Conservation (phyloP, 139 green algal species). For the Bryopsis sp. region DNA sequence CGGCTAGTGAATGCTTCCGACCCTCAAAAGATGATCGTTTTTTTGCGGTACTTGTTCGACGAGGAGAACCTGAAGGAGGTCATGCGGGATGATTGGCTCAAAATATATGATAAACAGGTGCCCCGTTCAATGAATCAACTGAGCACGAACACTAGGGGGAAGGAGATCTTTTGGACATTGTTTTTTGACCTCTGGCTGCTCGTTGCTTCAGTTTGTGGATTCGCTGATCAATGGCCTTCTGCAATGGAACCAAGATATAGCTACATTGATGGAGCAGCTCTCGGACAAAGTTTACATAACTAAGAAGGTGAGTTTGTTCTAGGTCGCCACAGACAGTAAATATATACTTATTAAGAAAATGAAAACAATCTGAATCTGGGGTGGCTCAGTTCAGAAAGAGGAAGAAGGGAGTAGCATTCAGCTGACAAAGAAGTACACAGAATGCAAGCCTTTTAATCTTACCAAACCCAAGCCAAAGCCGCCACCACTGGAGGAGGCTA, state of each 20-base stretch:
- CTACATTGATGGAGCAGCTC: neutral
- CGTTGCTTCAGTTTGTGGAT: neutral
- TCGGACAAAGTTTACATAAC: neutral
- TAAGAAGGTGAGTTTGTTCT: slow-evolving; percentile 4
- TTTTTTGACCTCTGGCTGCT: too few species aligned
- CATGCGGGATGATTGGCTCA: slow-evolving; percentile 63
- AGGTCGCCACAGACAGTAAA: too few species aligned
- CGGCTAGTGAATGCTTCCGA: slow-evolving; percentile 47
- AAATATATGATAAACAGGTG: slow-evolving; percentile 69
- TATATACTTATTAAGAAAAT: too few species aligned
- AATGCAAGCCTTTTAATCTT: neutral
- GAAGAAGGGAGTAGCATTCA: too few species aligned
- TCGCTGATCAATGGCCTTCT: neutral
- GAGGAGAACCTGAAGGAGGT: slow-evolving; percentile 32
- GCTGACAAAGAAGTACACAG: neutral
- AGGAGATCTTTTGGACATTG: too few species aligned
- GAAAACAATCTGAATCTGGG: too few species aligned
- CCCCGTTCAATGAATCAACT: too few species aligned
- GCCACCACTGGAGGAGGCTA: neutral
- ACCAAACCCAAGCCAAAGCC: neutral
- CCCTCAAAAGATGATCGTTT: slow-evolving; percentile 59
- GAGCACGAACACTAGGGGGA: too few species aligned
- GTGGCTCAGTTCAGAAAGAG: too few species aligned
- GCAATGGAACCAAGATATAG: neutral
- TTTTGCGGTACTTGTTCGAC: slow-evolving; percentile 60